These are phyloP conservation scores for Fraxinus albicans DNA, from an alignment of 305 asterid genomes.

Conservation along the genomic window DNA sequence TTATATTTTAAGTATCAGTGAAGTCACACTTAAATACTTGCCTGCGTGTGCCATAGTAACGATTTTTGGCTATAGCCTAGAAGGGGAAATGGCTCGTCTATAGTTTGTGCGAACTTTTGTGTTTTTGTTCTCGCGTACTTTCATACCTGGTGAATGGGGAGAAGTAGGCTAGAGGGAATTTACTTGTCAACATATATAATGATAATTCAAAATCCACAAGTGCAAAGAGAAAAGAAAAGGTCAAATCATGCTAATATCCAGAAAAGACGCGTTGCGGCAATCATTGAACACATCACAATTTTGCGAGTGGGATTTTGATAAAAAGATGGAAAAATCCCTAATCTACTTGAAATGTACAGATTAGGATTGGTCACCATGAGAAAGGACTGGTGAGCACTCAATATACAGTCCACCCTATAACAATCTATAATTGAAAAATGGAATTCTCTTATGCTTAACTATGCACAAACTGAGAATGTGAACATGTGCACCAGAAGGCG, in stretches of 20 bases:
- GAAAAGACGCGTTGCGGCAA: background rate
- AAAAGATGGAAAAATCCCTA: background rate
- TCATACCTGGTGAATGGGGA: too few species aligned
- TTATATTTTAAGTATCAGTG: too few species aligned
- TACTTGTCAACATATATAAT: background rate
- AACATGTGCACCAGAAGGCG: background rate
- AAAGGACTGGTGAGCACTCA: background rate
- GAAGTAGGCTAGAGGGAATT: too few species aligned
- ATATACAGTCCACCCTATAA: background rate
- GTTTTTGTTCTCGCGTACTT: too few species aligned
- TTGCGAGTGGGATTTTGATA: background rate
- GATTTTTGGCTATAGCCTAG: too few species aligned
- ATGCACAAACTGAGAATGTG: constrained; percentile 3
- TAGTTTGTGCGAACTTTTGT: too few species aligned
- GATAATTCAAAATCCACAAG: background rate
- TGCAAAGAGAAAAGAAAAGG: background rate
- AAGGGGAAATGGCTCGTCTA: too few species aligned
- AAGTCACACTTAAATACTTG: too few species aligned
- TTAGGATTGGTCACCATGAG: background rate
- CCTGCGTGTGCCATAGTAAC: too few species aligned
- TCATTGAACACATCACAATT: background rate
- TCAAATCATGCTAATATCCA: background rate
- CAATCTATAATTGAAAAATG: background rate
- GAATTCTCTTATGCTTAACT: background rate
- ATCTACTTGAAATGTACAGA: background rate